Base-by-base conservation (phyloP, 306 rosid genomes). In the Phaseolus lunatus region DNA sequence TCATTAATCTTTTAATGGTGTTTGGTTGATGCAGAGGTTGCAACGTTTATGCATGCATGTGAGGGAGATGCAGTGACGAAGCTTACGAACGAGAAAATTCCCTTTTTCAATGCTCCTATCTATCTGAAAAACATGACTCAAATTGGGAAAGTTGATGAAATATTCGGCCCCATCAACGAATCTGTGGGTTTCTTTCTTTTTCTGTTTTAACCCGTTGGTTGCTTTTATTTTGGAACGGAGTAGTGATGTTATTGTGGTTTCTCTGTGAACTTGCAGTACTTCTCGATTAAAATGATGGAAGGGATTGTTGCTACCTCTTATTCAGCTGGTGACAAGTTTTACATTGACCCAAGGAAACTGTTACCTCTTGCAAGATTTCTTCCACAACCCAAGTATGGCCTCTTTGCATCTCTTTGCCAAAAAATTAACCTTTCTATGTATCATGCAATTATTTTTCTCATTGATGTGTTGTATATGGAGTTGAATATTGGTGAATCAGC, bases 121-220 rank as follows among this genome's bases (percentile, higher is more conserved):
- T 96, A 96, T 85, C 88, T 96, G 79, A 88, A 91, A 73, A 96
- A 96, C 89, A 92, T 88, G 92, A 91, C 98, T 59, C 99, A 92
- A 89, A 96, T 96, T 29, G 99, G 99, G 35, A 96, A 96, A 83
- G 99, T 96, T 57, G 99, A 92, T 83, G 99, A 96, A 75, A 96
- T 96, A 69, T 96, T 92, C 61, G 98, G 89, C 26, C 91, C 91
- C 31, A 88, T 88, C 69, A 88, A 85, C 57, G 91, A 85, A 29
- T 11, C 91, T 78, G 89, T 88, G 61, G 78, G 86, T 85, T 56
- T 80, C 67, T 73, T 15, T 59, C 23, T 2, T 63, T 78, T 35
- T 77, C 41, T 63, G 16, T 39, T 5, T 81, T 50, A 11, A 41
- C 26, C 29, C 77, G 41, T 19, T 29, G 10, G 27, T 53, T 50